Evolutionary conservation across 2,329 filamentous ascomycete species (phyloP), one percentile per base, ranked within the genome.

Genomic region (Endoconidiophora polonica): DNA sequence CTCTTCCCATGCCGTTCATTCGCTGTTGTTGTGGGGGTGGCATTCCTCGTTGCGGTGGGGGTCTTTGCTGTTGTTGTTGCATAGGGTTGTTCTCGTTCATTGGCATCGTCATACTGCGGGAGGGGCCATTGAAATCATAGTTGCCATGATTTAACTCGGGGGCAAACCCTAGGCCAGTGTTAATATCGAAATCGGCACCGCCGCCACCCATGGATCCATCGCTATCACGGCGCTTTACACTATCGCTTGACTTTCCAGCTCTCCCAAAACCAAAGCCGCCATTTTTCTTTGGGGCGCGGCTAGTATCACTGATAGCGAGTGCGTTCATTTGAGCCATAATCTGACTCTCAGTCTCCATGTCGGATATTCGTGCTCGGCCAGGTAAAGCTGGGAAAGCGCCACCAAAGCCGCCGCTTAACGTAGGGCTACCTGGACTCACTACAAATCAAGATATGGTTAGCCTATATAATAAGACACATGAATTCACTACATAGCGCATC

Each of bases 81-180:
- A 66, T 63, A 16, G 62, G 61, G 18, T 36, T 23, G 22, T 36
- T 47, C 9, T 70, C 66, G 50, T 72, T 68, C 2, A 66, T 60
- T 2, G 76, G 75, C 73, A 79, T 76, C 4, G 77, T 81, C 69
- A 72, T 74, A 52, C 76, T 80, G 56, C 77, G 67, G n/a, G 63
- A 59, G 6, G 72, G 73, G 2, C 72, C 69, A 0, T 66, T 72
- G 55, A 72, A 77, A 4, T 66, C 65, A 38, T 67, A 53, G 23
- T 46, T 46, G 5, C 51, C 51, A 26, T 53, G 44, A 10, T 43
- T 44, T 54, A 26, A 59, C 59, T 26, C 57, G 56, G 48, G 60
- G 60, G 45, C 57, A 61, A 48, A 62, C 59, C 7, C 57, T 50
- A 37, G 57, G 60, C 44, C 66, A 65, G 5, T 63, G 62, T 56